Evolutionary conservation across 2,329 filamentous ascomycete species (phyloP), one percentile per base, ranked within the genome.

Genomic region (Botrytis byssoidea): DNA sequence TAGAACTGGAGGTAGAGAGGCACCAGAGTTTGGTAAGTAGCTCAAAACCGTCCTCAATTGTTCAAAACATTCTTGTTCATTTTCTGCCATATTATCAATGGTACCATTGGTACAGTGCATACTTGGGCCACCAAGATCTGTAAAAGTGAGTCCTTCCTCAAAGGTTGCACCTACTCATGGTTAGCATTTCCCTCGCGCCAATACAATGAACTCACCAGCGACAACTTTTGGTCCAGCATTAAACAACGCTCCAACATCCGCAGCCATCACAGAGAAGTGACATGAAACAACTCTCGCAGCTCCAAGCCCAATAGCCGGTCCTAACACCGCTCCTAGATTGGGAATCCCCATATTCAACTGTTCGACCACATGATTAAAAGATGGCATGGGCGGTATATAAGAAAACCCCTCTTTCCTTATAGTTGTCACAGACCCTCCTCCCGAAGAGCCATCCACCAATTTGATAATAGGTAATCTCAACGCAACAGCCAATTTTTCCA

Each of bases 181-280:
- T 71, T 64, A 71, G 59, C n/a, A 65, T 42, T 14, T 9, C 29
- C 25, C 48, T 40, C 12, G 3, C 25, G 9, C 9, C 20, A 14
- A 12, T 16, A n/a, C 7, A 16, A 37, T 25, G 0, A 29, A 48
- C 69, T 51, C 25, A 65, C 78, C 83, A 67, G 88, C 87, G 29
- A 91, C 89, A 0, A 91, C 88, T 74, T 87, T 87, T 0, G 89
- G 89, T 0, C 89, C 89, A 10, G 89, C 89, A 78, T 91, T 91
- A 78, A 91, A 90, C 37, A 91, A 78, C 1, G 85, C 84, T 0
- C 89, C 89, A 1, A 91, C 83, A 78, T 91, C 88, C 7, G 83
- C 88, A 4, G 89, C 88, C 89, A 91, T 91, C 48, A 91, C 89
- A 1, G 86, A 88, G 78, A 91, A 91, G 78, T 91, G 89, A 64